Evolutionary conservation across 2,329 filamentous ascomycete genomes (phyloP), one percentile per base, ranked within the genome.

Genomic region (Fusarium praegraminearum): DNA sequence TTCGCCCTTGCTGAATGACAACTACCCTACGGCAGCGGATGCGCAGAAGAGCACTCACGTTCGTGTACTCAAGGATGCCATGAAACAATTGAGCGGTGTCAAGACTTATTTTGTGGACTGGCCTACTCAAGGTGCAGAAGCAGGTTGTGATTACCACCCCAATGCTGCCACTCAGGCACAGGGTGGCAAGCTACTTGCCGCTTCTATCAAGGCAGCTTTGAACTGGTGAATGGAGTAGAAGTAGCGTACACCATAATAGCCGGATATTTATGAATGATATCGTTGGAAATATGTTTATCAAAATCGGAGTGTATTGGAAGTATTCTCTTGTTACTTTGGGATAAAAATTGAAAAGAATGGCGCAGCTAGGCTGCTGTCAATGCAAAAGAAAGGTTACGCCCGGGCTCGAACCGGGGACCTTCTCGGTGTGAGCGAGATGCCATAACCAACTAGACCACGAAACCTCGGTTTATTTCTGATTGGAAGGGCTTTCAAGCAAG

Each of bases 121-220:
- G 74, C 80, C 81, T 1, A 73, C 73, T 7, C 81, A 83, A 65
- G 80, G 72, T 7, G 69, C 76, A 7, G 79, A 80, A n/a, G 77
- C 80, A 10, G 80, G 79, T 0, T 83, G 81, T 57, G 81, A 83
- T 63, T 82, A 81, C 46, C 81, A 83, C 59, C 81, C 81, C 1
- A 82, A 79, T 61, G 76, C 78, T 9, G 77, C 75, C 7, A 82
- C 81, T 7, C 75, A 83, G 45, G 76, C 75, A 10, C 59, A 70
- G 20, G 75, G 74, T 33, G 79, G 72, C 45, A 60, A 60, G 6
- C 49, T 79, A 4, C 69, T 81, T 13, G 73, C 74, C 13, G 62
- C 68, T 4, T 75, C 77, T 16, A 77, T 78, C 8, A 68, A 53
- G 28, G 18, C 53, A 15, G 67, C 67, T 24, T 10, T 71, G 5